phyloP scores from a whole-genome alignment of 78 protist species.

The Dictyostelium brefeldianum region DNA sequence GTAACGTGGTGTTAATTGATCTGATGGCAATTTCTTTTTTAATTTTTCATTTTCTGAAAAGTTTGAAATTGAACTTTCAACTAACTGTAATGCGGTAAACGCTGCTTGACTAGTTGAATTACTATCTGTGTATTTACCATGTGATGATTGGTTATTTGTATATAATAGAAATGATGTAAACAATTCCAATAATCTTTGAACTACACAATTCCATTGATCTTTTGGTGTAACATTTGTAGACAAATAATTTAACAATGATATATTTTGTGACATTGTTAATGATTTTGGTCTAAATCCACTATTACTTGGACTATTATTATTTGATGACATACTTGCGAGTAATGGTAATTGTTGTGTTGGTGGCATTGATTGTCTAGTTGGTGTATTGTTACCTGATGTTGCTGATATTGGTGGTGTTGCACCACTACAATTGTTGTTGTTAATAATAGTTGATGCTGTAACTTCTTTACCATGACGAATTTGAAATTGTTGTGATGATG shows the following conservation, averaged over 20 bases:
- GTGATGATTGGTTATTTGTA: background rate
- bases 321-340: background rate
- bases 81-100: conserved; percentile 9
- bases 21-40: background rate
- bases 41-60: conserved; percentile 46
- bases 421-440: background rate
- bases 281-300: conserved; percentile 17
- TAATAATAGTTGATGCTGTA: too few species aligned
- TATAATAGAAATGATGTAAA: conserved; percentile 10
- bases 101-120: conserved; percentile 12
- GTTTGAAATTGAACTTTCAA: conserved; percentile 35
- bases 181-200: conserved; percentile 31
- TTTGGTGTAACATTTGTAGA: conserved; percentile 47
- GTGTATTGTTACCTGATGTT: background rate
- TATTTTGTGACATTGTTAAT: conserved; percentile 33
- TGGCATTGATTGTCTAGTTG: background rate
- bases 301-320: background rate
- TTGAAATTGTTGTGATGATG: conserved; percentile 10
- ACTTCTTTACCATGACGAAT: background rate
- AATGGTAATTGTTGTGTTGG: conserved; percentile 7
- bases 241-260: conserved; percentile 8
- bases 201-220: conserved; percentile 61
- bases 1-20: conserved; percentile 34
- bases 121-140: conserved; percentile 7
- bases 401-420: background rate